A percentile compares a stretch with the other conserved stretches of the same genome.
These are phyloP conservation scores for Diaporthe australafricana DNA, from an alignment of 2,329 filamentous ascomycete species.

Conservation along the genomic window DNA sequence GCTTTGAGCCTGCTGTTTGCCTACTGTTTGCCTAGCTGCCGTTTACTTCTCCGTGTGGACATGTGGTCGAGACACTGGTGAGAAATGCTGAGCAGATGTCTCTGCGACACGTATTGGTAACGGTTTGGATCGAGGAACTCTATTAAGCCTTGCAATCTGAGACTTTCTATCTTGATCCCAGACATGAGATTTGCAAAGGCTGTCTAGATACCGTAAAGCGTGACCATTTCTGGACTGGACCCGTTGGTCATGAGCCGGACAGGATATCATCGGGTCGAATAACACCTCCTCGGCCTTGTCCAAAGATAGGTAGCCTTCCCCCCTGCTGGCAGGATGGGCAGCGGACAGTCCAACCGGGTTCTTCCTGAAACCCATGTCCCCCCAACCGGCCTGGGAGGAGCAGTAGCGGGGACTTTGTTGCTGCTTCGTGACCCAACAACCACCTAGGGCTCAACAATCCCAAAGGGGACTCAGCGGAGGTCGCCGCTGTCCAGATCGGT, in stretches of 20 bases:
- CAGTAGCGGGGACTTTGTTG: too few species aligned
- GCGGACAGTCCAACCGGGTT: slow-evolving; percentile 1
- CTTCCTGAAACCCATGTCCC: slow-evolving; percentile 1
- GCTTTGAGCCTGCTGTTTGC: too few species aligned
- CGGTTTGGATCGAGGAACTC: not conserved
- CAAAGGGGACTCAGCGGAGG: not conserved
- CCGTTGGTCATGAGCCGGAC: not conserved
- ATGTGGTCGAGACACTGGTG: not conserved
- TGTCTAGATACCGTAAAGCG: not conserved
- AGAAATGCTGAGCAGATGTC: slow-evolving; percentile 22
- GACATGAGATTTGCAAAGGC: slow-evolving; percentile 13
- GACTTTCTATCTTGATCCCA: slow-evolving; percentile 18
- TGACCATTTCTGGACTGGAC: slow-evolving; percentile 12
- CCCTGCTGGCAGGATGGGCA: not conserved
- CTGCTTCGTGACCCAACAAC: too few species aligned
- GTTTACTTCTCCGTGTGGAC: too few species aligned
- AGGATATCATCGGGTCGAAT: not conserved
- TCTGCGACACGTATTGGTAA: slow-evolving; percentile 16
- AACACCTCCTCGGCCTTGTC: not conserved
- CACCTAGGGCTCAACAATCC: slow-evolving; percentile 19
- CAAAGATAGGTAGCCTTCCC: not conserved
- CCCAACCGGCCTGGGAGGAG: slow-evolving; percentile 8
- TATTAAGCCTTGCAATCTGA: slow-evolving; percentile 7
- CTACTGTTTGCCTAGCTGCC: too few species aligned
- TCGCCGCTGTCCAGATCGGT: slow-evolving; percentile 6